Percentiles rank a stretch among this genome's conserved stretches.
Evolutionary conservation across 208 protist species (phyloP).

Genomic region (Lotmaria passim): DNA sequence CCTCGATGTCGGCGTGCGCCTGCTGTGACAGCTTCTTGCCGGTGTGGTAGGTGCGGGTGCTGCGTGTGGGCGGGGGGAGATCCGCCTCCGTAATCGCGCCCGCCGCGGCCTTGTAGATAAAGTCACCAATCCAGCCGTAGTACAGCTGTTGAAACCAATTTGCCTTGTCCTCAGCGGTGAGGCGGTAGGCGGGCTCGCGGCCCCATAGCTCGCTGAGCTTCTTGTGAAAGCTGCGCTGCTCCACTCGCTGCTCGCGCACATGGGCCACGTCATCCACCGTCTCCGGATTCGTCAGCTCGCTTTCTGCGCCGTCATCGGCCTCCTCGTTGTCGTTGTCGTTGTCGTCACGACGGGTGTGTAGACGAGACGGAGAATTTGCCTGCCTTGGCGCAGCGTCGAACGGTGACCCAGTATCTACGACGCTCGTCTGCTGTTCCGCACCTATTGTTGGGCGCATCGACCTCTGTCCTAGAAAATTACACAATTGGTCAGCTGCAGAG

Average conservation of each 20-base stretch:
- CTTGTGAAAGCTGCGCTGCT: constrained; percentile 6
- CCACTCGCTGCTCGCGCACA: constrained; percentile 7
- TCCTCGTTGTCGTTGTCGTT: neutral
- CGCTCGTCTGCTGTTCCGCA: no score
- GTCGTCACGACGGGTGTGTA: neutral
- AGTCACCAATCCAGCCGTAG: constrained; percentile 63
- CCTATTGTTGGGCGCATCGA: no score
- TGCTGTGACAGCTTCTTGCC: constrained; percentile 41
- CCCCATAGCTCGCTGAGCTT: constrained; percentile 43
- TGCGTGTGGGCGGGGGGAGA: constrained; percentile 35
- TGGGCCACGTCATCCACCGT: constrained; percentile 15
- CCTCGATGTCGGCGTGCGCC: constrained; percentile 36
- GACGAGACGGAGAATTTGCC: neutral
- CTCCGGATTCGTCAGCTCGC: neutral
- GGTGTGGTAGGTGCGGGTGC: constrained; percentile 36
- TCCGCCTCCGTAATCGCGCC: constrained; percentile 39
- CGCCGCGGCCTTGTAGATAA: constrained; percentile 44
- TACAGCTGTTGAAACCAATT: constrained; percentile 52
- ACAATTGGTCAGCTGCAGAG: no score
- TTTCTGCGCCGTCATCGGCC: neutral
- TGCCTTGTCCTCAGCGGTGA: constrained; percentile 41
- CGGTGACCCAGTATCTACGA: no score
- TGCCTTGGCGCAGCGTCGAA: neutral
- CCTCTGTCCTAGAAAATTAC: no score
- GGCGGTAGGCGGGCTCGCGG: constrained; percentile 28